These are phyloP conservation scores for Ophidiomyces ophidiicola DNA, from an alignment of 2,329 filamentous ascomycete genomes.

Conservation along the genomic window DNA sequence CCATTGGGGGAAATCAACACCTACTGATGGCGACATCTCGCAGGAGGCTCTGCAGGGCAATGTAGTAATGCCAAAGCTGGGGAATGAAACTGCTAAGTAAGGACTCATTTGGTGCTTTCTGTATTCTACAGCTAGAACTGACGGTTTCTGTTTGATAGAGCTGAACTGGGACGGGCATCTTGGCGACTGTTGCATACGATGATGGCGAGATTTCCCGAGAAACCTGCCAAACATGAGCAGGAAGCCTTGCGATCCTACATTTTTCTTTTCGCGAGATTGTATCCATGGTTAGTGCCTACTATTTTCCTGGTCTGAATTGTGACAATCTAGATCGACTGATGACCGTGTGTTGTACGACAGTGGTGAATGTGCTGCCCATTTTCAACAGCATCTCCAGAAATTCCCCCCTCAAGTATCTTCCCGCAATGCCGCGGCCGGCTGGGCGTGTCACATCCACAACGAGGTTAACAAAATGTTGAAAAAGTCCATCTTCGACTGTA, in stretches of 20 bases:
- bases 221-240: constrained; percentile 49
- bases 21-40: constrained; percentile 16
- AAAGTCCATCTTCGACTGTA: constrained; percentile 52
- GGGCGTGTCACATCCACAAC: constrained; percentile 56
- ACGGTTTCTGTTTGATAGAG: constrained; percentile 28
- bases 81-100: constrained; percentile 40
- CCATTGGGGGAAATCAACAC: constrained; percentile 26
- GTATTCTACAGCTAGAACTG: constrained; percentile 7
- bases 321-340: background rate
- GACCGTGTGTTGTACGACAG: constrained; percentile 22
- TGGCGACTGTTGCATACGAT: constrained; percentile 58
- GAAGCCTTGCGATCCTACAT: constrained; percentile 49
- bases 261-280: constrained; percentile 52
- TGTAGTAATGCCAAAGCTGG: constrained; percentile 37
- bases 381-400: constrained; percentile 47
- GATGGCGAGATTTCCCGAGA: constrained; percentile 53
- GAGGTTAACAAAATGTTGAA: constrained; percentile 51
- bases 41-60: constrained; percentile 33
- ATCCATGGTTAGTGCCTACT: constrained; percentile 42
- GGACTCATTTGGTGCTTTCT: constrained; percentile 5
- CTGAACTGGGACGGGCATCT: constrained; percentile 51
- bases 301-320: background rate
- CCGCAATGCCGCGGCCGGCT: constrained; percentile 49
- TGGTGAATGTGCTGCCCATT: constrained; percentile 54
- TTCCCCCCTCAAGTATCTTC: constrained; percentile 54